These are phyloP conservation scores for Daedaleopsis nitida DNA, from an alignment of 768 basidiomycete species.

Conservation along the genomic window DNA sequence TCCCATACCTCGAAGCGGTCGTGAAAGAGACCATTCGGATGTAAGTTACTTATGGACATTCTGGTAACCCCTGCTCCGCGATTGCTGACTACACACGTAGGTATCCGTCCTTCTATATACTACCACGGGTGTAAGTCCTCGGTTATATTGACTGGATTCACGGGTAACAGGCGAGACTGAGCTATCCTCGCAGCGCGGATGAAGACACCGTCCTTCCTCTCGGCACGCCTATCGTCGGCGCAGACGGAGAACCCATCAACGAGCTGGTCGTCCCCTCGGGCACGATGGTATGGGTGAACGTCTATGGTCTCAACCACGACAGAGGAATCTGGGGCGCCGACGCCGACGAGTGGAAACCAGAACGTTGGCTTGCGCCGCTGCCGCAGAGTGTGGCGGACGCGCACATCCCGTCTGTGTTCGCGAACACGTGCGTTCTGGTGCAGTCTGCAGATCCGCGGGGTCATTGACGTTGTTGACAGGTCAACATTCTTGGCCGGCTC, in stretches of 20 bases:
- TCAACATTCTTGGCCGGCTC: slow-evolving; percentile 10
- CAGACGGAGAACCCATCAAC: background rate
- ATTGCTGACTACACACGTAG: too few species aligned
- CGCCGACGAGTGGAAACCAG: slow-evolving; percentile 12
- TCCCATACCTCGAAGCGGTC: slow-evolving; percentile 14
- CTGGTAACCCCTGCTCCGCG: too few species aligned
- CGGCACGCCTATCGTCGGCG: slow-evolving; percentile 1
- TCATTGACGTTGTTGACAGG: background rate
- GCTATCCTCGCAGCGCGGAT: background rate
- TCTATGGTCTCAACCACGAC: slow-evolving; percentile 5
- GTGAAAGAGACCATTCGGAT: slow-evolving; percentile 11
- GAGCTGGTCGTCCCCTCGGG: slow-evolving; percentile 5
- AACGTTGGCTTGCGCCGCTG: slow-evolving; percentile 13
- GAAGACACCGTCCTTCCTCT: slow-evolving; percentile 14
- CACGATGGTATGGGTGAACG: slow-evolving; percentile 7
- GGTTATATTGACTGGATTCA: background rate
- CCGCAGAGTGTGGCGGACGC: slow-evolving; percentile 9
- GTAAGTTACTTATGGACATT: background rate
- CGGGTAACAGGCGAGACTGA: background rate
- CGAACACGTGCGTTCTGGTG: slow-evolving; percentile 3
- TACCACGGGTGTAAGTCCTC: background rate
- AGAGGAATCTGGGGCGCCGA: slow-evolving; percentile 9
- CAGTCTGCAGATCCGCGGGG: background rate
- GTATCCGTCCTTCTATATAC: slow-evolving; percentile 2
- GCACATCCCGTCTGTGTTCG: slow-evolving; percentile 6